These are phyloP conservation scores for Candida xiaguanensis DNA, from an alignment of 805 yeast genomes.

Conservation along the genomic window DNA sequence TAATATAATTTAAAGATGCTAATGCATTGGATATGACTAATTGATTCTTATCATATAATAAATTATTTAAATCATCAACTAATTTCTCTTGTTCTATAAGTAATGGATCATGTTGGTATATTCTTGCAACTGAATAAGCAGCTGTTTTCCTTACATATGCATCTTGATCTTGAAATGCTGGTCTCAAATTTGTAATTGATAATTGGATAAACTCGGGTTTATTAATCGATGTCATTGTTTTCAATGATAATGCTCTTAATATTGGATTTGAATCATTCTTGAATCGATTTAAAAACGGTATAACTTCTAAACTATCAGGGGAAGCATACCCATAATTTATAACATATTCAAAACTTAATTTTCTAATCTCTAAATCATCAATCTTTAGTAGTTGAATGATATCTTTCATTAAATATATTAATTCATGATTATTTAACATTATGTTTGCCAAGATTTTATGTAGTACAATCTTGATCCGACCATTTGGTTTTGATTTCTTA, in stretches of 20 bases:
- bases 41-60: slow-evolving; percentile 55
- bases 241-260: slow-evolving; percentile 57
- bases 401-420: slow-evolving; percentile 64
- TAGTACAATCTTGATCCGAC: slow-evolving; percentile 38
- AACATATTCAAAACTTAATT: slow-evolving; percentile 67
- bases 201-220: slow-evolving; percentile 47
- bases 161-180: slow-evolving; percentile 43
- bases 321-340: slow-evolving; percentile 56
- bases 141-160: slow-evolving; percentile 67
- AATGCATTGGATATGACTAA: slow-evolving; percentile 69
- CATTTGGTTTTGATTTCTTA: slow-evolving; percentile 39
- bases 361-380: slow-evolving; percentile 65
- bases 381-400: slow-evolving; percentile 48
- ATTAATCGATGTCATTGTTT: slow-evolving; percentile 60
- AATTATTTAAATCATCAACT: slow-evolving; percentile 46
- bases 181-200: slow-evolving; percentile 38
- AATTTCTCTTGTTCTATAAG: slow-evolving; percentile 42
- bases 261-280: slow-evolving; percentile 44
- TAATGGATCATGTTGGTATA: slow-evolving; percentile 53
- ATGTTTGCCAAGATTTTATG: slow-evolving; percentile 79
- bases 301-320: slow-evolving; percentile 52
- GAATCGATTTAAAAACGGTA: slow-evolving; percentile 55
- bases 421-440: slow-evolving; percentile 77
- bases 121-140: slow-evolving; percentile 62
- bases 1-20: slow-evolving; percentile 60